A percentile compares a stretch with the other conserved stretches of the same genome.
phyloP scores from a whole-genome alignment of 805 yeast species.

The Yarrowia sp. region DNA sequence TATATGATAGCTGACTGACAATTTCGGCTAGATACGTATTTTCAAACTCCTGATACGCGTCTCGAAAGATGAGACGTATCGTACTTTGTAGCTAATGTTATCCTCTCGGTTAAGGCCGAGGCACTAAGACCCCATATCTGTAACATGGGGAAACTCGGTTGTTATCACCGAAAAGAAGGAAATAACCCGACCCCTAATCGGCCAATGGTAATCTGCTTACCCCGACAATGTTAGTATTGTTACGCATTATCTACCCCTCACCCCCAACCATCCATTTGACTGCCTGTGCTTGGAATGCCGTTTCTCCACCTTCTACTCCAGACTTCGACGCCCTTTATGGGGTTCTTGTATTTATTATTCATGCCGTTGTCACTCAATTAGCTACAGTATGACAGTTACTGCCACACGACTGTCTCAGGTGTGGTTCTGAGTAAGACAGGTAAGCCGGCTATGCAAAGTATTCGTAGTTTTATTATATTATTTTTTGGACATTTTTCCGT shows the following conservation, averaged over 20 bases:
- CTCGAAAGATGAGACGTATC: too few species aligned
- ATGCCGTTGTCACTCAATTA: not conserved
- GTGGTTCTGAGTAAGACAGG: not conserved
- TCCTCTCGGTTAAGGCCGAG: not conserved
- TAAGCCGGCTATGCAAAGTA: not conserved
- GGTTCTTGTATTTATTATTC: not conserved
- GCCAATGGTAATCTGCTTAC: not conserved
- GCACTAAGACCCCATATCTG: too few species aligned
- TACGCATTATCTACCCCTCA: not conserved
- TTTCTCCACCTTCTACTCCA: not conserved
- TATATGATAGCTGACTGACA: too few species aligned
- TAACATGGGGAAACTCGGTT: too few species aligned
- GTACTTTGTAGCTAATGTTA: too few species aligned
- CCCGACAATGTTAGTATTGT: not conserved
- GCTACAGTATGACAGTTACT: not conserved
- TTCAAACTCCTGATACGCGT: not conserved
- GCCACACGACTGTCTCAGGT: not conserved
- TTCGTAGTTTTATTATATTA: too few species aligned
- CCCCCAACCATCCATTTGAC: not conserved
- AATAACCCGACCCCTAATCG: not conserved
- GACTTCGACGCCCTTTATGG: too few species aligned
- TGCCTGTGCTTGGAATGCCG: not conserved
- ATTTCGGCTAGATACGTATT: not conserved
- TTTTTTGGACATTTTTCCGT: not conserved
- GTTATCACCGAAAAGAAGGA: not conserved